phyloP scores from a whole-genome alignment of 495 filamentous ascomycete genomes.

The Podospora comata region DNA sequence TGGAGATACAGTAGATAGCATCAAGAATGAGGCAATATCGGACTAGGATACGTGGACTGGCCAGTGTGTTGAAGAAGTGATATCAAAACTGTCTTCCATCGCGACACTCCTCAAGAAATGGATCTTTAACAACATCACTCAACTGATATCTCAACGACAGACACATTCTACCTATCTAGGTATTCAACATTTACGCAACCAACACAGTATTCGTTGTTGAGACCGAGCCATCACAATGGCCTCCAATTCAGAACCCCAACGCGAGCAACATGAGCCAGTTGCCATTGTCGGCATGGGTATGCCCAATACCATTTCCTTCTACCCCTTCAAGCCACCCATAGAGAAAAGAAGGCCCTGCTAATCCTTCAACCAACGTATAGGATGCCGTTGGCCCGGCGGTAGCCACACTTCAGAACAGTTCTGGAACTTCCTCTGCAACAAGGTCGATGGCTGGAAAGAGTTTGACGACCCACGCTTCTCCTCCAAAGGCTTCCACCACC shows the following conservation, averaged over 20 bases:
- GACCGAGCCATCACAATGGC: not conserved
- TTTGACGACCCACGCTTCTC: not conserved
- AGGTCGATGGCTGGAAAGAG: not conserved
- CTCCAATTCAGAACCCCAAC: not conserved
- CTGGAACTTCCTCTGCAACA: not conserved
- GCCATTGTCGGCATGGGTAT: slow-evolving; percentile 4
- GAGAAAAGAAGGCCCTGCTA: not conserved
- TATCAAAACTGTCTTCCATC: not conserved
- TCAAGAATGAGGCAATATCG: not conserved
- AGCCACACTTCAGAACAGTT: not conserved
- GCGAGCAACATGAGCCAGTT: not conserved
- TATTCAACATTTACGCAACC: not conserved
- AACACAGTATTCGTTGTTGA: no score
- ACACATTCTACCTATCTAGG: no score
- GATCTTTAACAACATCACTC: not conserved
- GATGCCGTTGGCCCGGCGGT: not conserved
- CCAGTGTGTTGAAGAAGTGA: not conserved
- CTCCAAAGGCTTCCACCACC: not conserved
- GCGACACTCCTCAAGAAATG: not conserved
- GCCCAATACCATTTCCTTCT: not conserved
- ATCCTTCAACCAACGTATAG: not conserved
- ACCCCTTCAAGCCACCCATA: not conserved
- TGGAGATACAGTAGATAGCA: not conserved
- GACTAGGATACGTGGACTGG: not conserved
- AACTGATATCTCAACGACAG: not conserved